Base-by-base conservation (phyloP, 805 yeast genomes). In the Saturnispora bothae region DNA sequence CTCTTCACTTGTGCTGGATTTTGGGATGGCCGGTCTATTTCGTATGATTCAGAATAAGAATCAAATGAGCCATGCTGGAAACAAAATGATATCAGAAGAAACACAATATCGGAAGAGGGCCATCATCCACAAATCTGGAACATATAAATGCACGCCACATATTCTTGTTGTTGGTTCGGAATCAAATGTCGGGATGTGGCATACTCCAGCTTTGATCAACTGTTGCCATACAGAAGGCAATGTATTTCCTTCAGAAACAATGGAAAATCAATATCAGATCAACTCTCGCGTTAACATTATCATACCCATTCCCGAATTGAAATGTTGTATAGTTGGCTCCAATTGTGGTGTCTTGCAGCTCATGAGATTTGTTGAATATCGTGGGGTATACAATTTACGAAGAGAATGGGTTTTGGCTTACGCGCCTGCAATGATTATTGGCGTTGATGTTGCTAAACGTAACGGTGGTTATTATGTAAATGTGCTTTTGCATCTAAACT, bases 261-360 rank as follows among this genome's bases (percentile, higher is more conserved):
- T 36, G 4, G 36, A 16, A 48, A 49, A 27, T 32, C 43, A 5
- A 43, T 43, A 28, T 52, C 54, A 1, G 50, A 57, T 36, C 3
- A 37, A 37, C 27, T 26, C 40, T 9, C 42, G 65, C 21, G 38
- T 59, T 5, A 57, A 60, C 8, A 31, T 61, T 9, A 39, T 49
- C 3, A 31, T 53, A 19, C 45, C 65, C 10, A 60, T 69, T 5
- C 66, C 68, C 0, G 63, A 60, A 32, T 39, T 70, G 4, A 57
- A 60, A 5, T 64, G 68, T n/a, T 52, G 61, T 12, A 49, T 67
- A 4, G 61, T 59, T 3, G 71, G 57, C 0, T 60, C 71, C 1
- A 72, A 68, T 33, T 55, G 61, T 4, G 75, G 75, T 0, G 50
- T 56, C n/a, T 57, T 66, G 13, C 50, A 67, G 0, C 46, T 68